A percentile compares a stretch with the other conserved stretches of the same genome.
Evolutionary conservation across 805 yeast species (phyloP).

Genomic region (Pichia phayaonensis): DNA sequence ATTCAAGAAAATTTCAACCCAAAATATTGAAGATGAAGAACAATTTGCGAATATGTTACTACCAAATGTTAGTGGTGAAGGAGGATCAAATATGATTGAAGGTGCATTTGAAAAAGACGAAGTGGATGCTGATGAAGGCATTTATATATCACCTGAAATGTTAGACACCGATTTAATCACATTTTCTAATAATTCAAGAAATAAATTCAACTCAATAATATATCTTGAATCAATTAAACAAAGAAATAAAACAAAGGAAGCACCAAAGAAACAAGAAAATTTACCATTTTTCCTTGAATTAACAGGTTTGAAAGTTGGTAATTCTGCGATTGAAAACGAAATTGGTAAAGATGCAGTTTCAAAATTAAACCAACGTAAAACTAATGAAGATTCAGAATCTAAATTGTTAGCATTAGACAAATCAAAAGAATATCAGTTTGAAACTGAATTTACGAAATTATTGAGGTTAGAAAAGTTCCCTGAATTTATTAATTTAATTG

Average conservation of each 20-base stretch:
- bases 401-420: slow-evolving; percentile 30
- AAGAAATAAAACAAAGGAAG: slow-evolving; percentile 85
- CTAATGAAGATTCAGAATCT: slow-evolving; percentile 17
- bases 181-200: slow-evolving; percentile 67
- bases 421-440: slow-evolving; percentile 42
- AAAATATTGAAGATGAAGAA: slow-evolving; percentile 66
- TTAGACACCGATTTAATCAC: slow-evolving; percentile 59
- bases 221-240: slow-evolving; percentile 77
- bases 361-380: slow-evolving; percentile 22
- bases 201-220: slow-evolving; percentile 68
- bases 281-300: slow-evolving; percentile 74
- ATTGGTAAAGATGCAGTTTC: slow-evolving; percentile 21
- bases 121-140: slow-evolving; percentile 21
- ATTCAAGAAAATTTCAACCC: slow-evolving; percentile 66
- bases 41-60: slow-evolving; percentile 57
- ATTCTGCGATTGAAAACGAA: slow-evolving; percentile 50
- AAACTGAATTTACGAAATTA: slow-evolving; percentile 62
- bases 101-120: slow-evolving; percentile 58
- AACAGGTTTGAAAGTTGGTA: slow-evolving; percentile 62
- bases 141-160: slow-evolving; percentile 52
- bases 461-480: slow-evolving; percentile 52
- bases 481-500: slow-evolving; percentile 47
- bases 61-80: slow-evolving; percentile 76
- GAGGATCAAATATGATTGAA: slow-evolving; percentile 61
- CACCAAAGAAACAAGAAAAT: slow-evolving; percentile 75